A percentile compares a stretch with the other conserved stretches of the same genome.
Conservation (phyloP, 768 basidiomycete genomes). For the Gelatoporia subvermispora region DNA sequence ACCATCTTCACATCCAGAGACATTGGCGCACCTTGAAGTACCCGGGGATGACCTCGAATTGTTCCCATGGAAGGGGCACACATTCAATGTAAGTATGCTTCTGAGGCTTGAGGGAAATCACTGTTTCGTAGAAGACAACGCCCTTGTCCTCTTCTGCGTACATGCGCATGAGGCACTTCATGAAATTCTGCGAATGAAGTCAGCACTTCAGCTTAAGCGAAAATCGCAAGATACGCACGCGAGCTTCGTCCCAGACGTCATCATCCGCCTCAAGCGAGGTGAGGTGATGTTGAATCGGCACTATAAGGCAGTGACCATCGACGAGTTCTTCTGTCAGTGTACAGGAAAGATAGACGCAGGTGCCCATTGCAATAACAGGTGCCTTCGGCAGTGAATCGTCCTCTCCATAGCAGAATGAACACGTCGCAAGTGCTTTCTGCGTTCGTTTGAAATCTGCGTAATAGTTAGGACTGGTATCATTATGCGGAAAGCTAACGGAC, state of each 20-base stretch:
- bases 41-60: constrained; percentile 82
- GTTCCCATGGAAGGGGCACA: constrained; percentile 85
- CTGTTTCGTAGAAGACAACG: constrained; percentile 93
- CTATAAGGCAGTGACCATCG: constrained; percentile 89
- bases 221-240: constrained; percentile 43
- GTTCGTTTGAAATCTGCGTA: constrained; percentile 91
- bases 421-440: constrained; percentile 82
- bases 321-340: constrained; percentile 86
- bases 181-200: constrained; percentile 51
- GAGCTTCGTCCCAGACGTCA: constrained; percentile 97
- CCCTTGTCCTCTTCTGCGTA: constrained; percentile 90
- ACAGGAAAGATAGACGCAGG: constrained; percentile 85
- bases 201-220: background rate
- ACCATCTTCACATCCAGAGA: background rate
- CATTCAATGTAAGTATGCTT: constrained; percentile 92
- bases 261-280: constrained; percentile 92
- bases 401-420: constrained; percentile 88
- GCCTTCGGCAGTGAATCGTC: constrained; percentile 87
- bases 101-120: constrained; percentile 80
- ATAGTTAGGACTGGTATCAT: constrained; percentile 1
- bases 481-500: constrained; percentile 34
- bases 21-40: constrained; percentile 75
- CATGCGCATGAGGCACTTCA: constrained; percentile 96
- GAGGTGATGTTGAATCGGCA: constrained; percentile 92
- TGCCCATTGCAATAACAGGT: constrained; percentile 86